phyloP scores from a whole-genome alignment of 2,329 filamentous ascomycete species.

The Diaporthe aspalathi region DNA sequence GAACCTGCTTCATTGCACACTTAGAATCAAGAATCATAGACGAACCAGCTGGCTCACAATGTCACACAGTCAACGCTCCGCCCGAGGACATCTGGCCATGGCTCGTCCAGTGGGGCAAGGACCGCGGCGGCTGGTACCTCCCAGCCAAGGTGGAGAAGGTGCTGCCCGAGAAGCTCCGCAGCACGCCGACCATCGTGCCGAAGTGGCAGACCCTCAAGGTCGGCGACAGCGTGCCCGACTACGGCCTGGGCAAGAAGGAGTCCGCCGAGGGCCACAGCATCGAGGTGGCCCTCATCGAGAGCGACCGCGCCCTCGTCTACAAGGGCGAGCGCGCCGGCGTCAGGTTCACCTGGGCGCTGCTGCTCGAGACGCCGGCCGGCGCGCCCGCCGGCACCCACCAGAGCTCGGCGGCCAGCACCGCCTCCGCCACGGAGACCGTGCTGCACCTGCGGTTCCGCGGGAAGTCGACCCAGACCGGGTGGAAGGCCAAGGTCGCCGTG shows the following conservation, averaged over 20 bases:
- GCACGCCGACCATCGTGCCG: slow-evolving; percentile 23
- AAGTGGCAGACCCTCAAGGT: slow-evolving; percentile 30
- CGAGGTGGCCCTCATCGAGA: slow-evolving; percentile 29
- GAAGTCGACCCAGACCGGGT: slow-evolving; percentile 30
- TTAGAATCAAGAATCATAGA: accelerated
- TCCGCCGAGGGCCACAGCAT: slow-evolving; percentile 4
- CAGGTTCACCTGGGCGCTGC: slow-evolving; percentile 34
- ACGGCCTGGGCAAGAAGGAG: slow-evolving; percentile 24
- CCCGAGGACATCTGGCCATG: slow-evolving; percentile 31
- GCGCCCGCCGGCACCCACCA: neutral
- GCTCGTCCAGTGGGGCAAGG: slow-evolving; percentile 33
- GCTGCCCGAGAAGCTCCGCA: slow-evolving; percentile 27
- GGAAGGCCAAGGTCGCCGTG: slow-evolving; percentile 32
- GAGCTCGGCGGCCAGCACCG: slow-evolving; percentile 18
- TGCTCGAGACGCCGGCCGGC: slow-evolving; percentile 26
- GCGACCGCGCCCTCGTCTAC: slow-evolving; percentile 33
- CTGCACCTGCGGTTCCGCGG: slow-evolving; percentile 29
- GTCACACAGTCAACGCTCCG: slow-evolving; percentile 12
- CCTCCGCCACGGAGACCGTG: slow-evolving; percentile 17
- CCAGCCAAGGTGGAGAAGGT: slow-evolving; percentile 28
- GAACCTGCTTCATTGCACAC: too few species aligned
- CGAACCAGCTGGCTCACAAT: neutral
- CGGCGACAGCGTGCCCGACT: slow-evolving; percentile 32
- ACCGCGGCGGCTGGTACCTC: slow-evolving; percentile 34
- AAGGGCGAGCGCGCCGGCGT: slow-evolving; percentile 29